Evolutionary conservation across 345 rosid species (phyloP).

Genomic region (Adansonia digitata): DNA sequence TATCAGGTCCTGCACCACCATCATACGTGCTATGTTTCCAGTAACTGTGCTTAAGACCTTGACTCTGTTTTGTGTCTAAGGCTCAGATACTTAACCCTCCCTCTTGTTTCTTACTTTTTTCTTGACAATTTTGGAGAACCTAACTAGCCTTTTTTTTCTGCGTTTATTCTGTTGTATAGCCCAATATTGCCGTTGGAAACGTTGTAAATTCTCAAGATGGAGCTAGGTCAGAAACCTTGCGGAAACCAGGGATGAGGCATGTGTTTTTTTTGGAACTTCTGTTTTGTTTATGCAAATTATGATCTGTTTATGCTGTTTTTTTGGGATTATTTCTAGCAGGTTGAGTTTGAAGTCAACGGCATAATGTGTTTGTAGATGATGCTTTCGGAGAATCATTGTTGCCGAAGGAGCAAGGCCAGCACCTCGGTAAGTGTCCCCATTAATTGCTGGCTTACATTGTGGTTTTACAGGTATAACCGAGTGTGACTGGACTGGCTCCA

Average conservation of each 20-base stretch:
- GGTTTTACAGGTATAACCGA: conserved; percentile 17
- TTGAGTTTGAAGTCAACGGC: conserved; percentile 33
- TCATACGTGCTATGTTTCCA: conserved; percentile 43
- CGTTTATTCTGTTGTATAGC: conserved; percentile 30
- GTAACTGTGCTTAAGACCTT: conserved; percentile 52
- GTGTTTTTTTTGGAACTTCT: conserved; percentile 37
- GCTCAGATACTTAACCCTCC: conserved; percentile 24
- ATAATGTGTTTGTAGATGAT: conserved; percentile 9
- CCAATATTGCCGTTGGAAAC: conserved; percentile 36
- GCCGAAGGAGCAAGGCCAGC: neutral
- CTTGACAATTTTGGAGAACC: neutral
- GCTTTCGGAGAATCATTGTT: neutral
- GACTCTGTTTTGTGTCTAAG: conserved; percentile 25
- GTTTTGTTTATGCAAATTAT: conserved; percentile 21
- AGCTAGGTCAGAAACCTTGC: conserved; percentile 71
- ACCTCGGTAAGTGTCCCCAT: conserved; percentile 22
- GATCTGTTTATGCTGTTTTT: conserved; percentile 36
- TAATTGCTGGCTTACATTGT: conserved; percentile 17
- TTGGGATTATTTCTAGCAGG: conserved; percentile 28
- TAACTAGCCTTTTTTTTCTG: conserved; percentile 18
- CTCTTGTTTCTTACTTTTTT: conserved; percentile 5
- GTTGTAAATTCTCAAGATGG: conserved; percentile 42
- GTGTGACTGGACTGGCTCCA: neutral
- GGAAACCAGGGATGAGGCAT: conserved; percentile 57
- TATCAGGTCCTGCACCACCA: conserved; percentile 70